Evolutionary conservation across 2,329 filamentous ascomycete genomes (phyloP).

Genomic region (Immersiporthe knoxdaviesiana): DNA sequence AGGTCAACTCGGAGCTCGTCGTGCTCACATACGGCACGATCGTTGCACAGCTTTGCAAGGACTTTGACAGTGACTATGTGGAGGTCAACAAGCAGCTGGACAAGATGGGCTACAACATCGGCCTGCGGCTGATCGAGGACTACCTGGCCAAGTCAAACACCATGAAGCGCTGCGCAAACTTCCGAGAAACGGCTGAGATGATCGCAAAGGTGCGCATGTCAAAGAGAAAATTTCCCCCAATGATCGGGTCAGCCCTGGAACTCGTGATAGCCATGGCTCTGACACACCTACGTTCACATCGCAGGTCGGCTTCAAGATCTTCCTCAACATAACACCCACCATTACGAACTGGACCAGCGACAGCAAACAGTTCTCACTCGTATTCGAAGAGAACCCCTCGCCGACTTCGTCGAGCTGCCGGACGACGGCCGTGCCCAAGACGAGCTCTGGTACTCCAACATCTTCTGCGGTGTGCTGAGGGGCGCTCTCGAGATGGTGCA

Average conservation of each 20-base stretch:
- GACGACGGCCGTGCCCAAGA: slow-evolving; percentile 95
- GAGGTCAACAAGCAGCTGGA: slow-evolving; percentile 98
- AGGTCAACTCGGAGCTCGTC: slow-evolving; percentile 96
- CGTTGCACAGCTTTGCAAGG: slow-evolving; percentile 93
- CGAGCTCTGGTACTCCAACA: slow-evolving; percentile 98
- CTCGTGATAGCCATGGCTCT: not conserved
- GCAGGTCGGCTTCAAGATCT: slow-evolving; percentile 98
- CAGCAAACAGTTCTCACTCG: slow-evolving; percentile 92
- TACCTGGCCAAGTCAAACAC: slow-evolving; percentile 95
- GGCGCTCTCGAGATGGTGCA: slow-evolving; percentile 98
- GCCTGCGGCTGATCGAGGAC: slow-evolving; percentile 92
- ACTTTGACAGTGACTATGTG: slow-evolving; percentile 90
- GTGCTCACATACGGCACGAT: slow-evolving; percentile 98
- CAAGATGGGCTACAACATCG: slow-evolving; percentile 99
- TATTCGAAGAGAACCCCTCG: slow-evolving; percentile 96
- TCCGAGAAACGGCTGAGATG: slow-evolving; percentile 95
- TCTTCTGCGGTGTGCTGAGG: slow-evolving; percentile 88
- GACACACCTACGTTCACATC: not conserved
- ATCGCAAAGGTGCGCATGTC: slow-evolving; percentile 74
- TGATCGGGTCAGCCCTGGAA: slow-evolving; percentile 30
- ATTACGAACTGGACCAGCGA: slow-evolving; percentile 96
- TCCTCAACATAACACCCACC: slow-evolving; percentile 92
- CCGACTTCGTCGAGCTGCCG: slow-evolving; percentile 95
- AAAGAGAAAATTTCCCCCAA: not conserved
- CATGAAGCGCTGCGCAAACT: slow-evolving; percentile 86